phyloP scores from a whole-genome alignment of 2,329 filamentous ascomycete species.

The Emergomyces africanus region DNA sequence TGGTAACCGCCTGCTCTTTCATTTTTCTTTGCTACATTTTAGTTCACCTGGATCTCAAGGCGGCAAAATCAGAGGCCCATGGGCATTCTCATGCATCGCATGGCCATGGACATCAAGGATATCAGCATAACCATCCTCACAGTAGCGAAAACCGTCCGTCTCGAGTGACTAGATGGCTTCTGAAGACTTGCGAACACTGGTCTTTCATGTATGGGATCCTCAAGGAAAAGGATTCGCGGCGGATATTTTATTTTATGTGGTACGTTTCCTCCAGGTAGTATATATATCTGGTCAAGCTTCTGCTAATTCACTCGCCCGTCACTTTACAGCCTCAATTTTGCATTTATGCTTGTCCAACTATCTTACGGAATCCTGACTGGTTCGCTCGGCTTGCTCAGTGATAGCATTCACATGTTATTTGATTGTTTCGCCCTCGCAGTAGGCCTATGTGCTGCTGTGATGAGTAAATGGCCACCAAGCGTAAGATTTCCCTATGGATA shows the following conservation, averaged over 20 bases:
- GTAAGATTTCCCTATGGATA: conserved; percentile 86
- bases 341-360: conserved; percentile 88
- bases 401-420: conserved; percentile 99
- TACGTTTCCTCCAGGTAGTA: conserved; percentile 33
- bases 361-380: conserved; percentile 91
- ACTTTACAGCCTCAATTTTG: conserved; percentile 69
- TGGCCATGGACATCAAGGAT: neutral
- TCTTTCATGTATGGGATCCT: conserved; percentile 78
- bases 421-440: conserved; percentile 89
- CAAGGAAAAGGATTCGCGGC: conserved; percentile 78
- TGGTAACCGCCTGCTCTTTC: neutral
- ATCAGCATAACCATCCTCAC: conserved; percentile 21
- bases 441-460: conserved; percentile 79
- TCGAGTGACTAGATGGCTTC: conserved; percentile 55
- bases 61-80: conserved; percentile 19
- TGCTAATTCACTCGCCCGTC: conserved; percentile 29
- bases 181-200: conserved; percentile 56
- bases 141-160: conserved; percentile 44
- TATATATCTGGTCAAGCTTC: neutral
- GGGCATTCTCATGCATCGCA: conserved; percentile 11
- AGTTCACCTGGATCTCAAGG: conserved; percentile 6
- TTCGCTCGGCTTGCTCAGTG: conserved; percentile 85
- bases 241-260: conserved; percentile 96
- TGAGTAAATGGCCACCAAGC: conserved; percentile 93
- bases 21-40: conserved; percentile 11